Evolutionary conservation across 306 rosid species (phyloP).

Genomic region (Fagus crenata): DNA sequence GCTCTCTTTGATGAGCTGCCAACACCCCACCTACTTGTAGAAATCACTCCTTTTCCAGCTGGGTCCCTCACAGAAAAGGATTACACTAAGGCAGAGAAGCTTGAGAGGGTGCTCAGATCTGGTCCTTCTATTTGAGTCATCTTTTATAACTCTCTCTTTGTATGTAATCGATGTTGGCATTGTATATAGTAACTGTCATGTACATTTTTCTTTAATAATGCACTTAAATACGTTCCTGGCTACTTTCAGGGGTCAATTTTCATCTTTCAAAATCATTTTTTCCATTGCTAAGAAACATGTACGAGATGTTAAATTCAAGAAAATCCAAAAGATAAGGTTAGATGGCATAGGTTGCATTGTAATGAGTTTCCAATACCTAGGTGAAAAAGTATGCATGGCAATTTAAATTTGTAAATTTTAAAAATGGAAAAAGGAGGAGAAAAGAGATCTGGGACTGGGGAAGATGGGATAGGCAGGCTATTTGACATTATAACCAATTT

Average conservation of each 20-base stretch:
- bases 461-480: too few relatives aligned
- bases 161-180: not conserved
- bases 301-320: not conserved
- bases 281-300: not conserved
- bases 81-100: conserved; percentile 88
- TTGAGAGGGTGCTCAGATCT: conserved; percentile 86
- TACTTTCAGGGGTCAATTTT: not conserved
- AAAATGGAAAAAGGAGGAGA: not conserved
- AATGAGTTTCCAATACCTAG: not conserved
- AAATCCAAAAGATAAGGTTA: not conserved
- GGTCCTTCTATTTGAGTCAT: conserved; percentile 68
- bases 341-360: not conserved
- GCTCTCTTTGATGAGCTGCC: conserved; percentile 97
- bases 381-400: not conserved
- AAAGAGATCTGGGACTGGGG: not conserved
- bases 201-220: not conserved
- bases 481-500: too few relatives aligned
- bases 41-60: conserved; percentile 84
- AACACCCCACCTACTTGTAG: conserved; percentile 79
- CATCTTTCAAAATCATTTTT: not conserved
- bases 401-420: not conserved
- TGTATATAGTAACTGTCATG: not conserved
- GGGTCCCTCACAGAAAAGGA: conserved; percentile 78
- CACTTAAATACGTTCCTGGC: not conserved
- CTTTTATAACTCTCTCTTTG: not conserved